Percentiles rank a stretch among this genome's conserved stretches.
These are phyloP conservation scores for Blepharisma japonicum DNA, from an alignment of 73 alveolate species.

Conservation along the genomic window DNA sequence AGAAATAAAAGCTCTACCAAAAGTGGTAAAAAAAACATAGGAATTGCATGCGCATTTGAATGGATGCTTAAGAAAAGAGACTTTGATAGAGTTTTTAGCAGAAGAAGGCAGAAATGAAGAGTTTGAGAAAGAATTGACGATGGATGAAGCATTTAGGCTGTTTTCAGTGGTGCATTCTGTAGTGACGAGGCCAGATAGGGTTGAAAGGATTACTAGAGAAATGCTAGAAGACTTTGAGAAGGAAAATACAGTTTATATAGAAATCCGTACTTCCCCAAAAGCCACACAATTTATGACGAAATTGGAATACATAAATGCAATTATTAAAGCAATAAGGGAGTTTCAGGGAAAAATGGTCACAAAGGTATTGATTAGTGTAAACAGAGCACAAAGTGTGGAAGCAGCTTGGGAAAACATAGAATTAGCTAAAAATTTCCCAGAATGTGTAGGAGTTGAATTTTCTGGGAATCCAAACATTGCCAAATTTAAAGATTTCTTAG, in stretches of 20 bases:
- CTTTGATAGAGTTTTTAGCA: constrained; percentile 76
- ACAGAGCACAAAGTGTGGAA: constrained; percentile 69
- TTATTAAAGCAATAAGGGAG: constrained; percentile 60
- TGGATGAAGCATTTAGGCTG: constrained; percentile 68
- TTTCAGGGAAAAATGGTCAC: constrained; percentile 48
- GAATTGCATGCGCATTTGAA: constrained; percentile 92
- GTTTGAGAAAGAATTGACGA: constrained; percentile 49
- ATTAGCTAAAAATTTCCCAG: constrained; percentile 52
- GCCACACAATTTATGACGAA: constrained; percentile 60
- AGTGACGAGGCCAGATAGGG: constrained; percentile 50
- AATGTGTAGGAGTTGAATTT: constrained; percentile 82
- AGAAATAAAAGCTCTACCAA: neutral
- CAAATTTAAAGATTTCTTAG: constrained; percentile 48
- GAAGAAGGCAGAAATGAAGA: constrained; percentile 53
- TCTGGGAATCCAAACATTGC: constrained; percentile 86
- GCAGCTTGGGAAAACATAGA: constrained; percentile 64
- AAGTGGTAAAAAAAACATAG: constrained; percentile 1
- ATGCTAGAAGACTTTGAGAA: constrained; percentile 80
- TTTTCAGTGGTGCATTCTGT: constrained; percentile 65
- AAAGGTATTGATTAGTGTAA: constrained; percentile 69
- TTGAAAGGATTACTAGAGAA: constrained; percentile 69
- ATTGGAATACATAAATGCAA: constrained; percentile 64
- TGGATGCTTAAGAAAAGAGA: constrained; percentile 82
- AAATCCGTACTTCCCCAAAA: constrained; percentile 89
- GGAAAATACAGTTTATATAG: constrained; percentile 77